Percentiles rank a stretch among this genome's conserved stretches.
phyloP scores from a whole-genome alignment of 1,139 yeast genomes.

The Wickerhamiella pararugosa region DNA sequence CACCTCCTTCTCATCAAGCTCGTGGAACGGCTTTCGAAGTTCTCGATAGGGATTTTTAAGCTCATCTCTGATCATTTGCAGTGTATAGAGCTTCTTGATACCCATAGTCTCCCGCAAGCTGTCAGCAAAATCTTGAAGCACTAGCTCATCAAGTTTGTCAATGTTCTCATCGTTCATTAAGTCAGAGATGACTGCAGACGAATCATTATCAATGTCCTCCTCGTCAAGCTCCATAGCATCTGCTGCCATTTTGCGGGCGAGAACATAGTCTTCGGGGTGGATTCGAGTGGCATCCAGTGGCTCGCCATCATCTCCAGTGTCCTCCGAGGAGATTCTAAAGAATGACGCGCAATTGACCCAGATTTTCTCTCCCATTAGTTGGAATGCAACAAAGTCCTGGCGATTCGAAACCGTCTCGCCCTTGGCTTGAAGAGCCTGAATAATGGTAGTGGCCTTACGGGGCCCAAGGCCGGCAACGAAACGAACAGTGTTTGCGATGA shows the following conservation, averaged over 20 bases:
- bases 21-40: constrained; percentile 55
- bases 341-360: constrained; percentile 90
- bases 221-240: constrained; percentile 95
- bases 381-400: constrained; percentile 65
- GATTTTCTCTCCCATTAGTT: constrained; percentile 61
- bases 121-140: constrained; percentile 85
- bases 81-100: constrained; percentile 64
- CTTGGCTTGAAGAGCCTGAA: constrained; percentile 65
- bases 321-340: constrained; percentile 62
- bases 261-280: constrained; percentile 93
- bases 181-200: constrained; percentile 74
- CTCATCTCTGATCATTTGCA: constrained; percentile 80
- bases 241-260: constrained; percentile 94
- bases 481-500: constrained; percentile 54
- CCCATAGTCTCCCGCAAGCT: constrained; percentile 68
- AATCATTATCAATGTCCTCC: constrained; percentile 55
- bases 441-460: constrained; percentile 77
- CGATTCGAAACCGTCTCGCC: constrained; percentile 58
- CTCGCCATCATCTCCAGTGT: constrained; percentile 44
- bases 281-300: constrained; percentile 87
- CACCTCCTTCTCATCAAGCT: constrained; percentile 53
- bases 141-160: constrained; percentile 74
- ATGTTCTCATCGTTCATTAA: constrained; percentile 60
- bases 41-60: constrained; percentile 79
- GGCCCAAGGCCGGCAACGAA: constrained; percentile 90